Base-by-base conservation (phyloP, 768 basidiomycete genomes). In the Dictyophora rubrovolvata region DNA sequence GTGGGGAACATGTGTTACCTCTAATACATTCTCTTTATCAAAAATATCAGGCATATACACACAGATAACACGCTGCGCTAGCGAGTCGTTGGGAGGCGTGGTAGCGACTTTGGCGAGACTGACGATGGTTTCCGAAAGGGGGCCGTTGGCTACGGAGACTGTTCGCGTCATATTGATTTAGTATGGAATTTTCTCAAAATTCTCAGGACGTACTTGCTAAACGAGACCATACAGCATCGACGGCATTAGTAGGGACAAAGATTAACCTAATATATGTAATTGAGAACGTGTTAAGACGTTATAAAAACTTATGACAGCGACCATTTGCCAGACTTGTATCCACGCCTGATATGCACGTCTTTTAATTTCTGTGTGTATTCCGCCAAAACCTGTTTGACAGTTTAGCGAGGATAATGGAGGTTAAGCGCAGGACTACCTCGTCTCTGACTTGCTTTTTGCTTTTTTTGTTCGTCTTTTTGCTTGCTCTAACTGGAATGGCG, bases 381-480 rank as follows among this genome's bases (percentile, higher is more conserved):
- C 2, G 73, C 69, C 72, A 88, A 87, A 5, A 73, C 74, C 87
- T 87, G 63, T 23, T 20, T 17, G n/a, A 34, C n/a, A 48, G 8
- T 36, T 18, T 18, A 35, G 50, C 3, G 5, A 17, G 35, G 48
- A 6, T 53, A 21, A 11, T 20, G 8, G 4, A 52, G 18, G 18
- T 17, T 46, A 46, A 35, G 34, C 53, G n/a, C 9, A 33, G 36
- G 55, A 69, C 18, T 67, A 86, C 87, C 71, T 83, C 72, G 68
- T 89, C 87, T 47, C 85, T 78, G 7, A 85, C 69, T 68, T 89
- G 85, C 67, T 87, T 89, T 69, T 89, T 89, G 64, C 85, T 85
- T 70, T 79, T 84, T 0, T 75, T 74, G 6, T 86, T 86, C 20
- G 82, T 81, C 68, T 86, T 88, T 70, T 87, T 89, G 65, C 73